Conservation (phyloP, 805 yeast species). For the Debaryomyces prosopidis region DNA sequence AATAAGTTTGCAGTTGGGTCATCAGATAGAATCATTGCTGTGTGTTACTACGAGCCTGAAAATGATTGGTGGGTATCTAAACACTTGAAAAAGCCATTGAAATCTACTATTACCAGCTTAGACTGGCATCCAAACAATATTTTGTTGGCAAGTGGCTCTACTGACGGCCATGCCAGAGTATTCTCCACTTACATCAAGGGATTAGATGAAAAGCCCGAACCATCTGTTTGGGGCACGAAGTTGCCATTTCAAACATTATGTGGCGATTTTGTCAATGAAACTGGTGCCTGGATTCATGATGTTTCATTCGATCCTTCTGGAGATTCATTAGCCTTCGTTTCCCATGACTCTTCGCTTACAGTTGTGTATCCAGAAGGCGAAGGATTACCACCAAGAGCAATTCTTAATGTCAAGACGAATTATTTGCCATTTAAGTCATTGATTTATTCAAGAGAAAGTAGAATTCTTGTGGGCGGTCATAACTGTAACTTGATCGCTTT, state of each 20-base stretch:
- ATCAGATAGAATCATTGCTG: constrained; percentile 90
- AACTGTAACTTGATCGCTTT: constrained; percentile 89
- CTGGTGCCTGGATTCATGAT: constrained; percentile 91
- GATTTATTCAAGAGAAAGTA: constrained; percentile 64
- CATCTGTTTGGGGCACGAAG: constrained; percentile 90
- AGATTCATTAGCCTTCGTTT: constrained; percentile 73
- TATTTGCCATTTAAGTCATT: constrained; percentile 80
- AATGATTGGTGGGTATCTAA: constrained; percentile 99
- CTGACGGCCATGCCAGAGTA: constrained; percentile 90
- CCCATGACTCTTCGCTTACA: constrained; percentile 84
- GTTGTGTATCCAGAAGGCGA: constrained; percentile 78
- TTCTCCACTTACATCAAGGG: constrained; percentile 89
- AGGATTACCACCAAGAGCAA: constrained; percentile 59
- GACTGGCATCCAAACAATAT: constrained; percentile 96
- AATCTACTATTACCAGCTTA: constrained; percentile 78
- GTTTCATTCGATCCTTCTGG: constrained; percentile 83
- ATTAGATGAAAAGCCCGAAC: constrained; percentile 77
- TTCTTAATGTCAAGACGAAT: constrained; percentile 59
- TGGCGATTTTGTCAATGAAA: constrained; percentile 69
- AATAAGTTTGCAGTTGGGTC: constrained; percentile 95
- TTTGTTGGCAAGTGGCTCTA: constrained; percentile 83
- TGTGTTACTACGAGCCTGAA: constrained; percentile 93
- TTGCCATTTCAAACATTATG: constrained; percentile 91
- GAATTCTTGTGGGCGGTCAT: constrained; percentile 86
- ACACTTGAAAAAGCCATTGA: constrained; percentile 93